Base-by-base conservation (phyloP, 2,329 filamentous ascomycete species). In the Talaromyces sp. region DNA sequence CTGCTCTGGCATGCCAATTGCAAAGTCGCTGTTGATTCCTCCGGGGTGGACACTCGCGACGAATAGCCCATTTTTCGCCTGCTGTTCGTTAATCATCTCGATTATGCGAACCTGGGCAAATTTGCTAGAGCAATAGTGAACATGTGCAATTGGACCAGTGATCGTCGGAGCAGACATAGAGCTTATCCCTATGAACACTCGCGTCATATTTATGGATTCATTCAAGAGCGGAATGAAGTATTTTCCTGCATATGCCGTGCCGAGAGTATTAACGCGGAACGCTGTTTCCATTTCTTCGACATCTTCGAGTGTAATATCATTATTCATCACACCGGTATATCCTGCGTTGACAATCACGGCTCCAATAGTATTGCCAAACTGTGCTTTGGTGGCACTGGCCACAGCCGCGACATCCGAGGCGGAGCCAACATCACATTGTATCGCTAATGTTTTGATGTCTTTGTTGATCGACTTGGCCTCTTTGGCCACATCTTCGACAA, bases 41-140 rank as follows among this genome's bases (percentile, higher is more conserved):
- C 74, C 75, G 0, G 74, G 74, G 66, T 77, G 73, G 31, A 77
- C 65, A 21, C 68, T 68, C 29, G 71, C 69, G 27, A 64, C 65
- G 38, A 69, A 64, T 49, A 77, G 35, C 4, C 69, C 70, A 10
- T 66, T 64, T 2, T 50, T 62, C 1, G 56, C 58, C 57, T 72
- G 74, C 64, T 75, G 71, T 59, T 77, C 73, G 43, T 72, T 67
- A 1, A 78, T 59, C 60, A 77, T 70, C 61, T 78, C 76, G 27
- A 76, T 65, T 19, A 78, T 56, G 29, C 73, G 70, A 14, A 71
- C 67, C 60, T 76, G 73, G 4, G 74, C 74, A 41, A 70, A 67
- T 61, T 77, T 77, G 58, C 67, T 72, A 17, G 75, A 69, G 50
- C 68, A 73, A 77, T 56, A 60, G 14, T 56, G 53, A 38, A 56